phyloP scores from a whole-genome alignment of 345 rosid species.

The Euphorbia peplus region DNA sequence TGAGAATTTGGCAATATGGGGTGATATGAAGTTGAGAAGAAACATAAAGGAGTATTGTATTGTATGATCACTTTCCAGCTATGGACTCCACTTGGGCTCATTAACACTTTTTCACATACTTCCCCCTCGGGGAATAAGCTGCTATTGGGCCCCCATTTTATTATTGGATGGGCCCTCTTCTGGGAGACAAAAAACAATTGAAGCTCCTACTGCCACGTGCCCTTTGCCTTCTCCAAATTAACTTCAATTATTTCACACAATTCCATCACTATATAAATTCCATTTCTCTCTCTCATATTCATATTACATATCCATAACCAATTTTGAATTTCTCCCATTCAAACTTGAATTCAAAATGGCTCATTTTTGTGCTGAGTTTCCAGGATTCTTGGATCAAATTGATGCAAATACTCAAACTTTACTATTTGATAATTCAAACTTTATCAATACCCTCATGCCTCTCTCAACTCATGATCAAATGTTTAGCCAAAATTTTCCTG shows the following conservation, averaged over 20 bases:
- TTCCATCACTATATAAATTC: constrained; percentile 25
- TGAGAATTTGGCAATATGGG: no score
- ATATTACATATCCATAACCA: not conserved
- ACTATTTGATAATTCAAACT: constrained; percentile 17
- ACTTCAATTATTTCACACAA: no score
- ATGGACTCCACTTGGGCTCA: not conserved
- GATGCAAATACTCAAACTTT: constrained; percentile 33
- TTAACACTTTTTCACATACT: constrained; percentile 11
- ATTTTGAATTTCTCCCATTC: not conserved
- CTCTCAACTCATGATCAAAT: constrained; percentile 36
- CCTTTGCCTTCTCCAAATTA: constrained; percentile 1
- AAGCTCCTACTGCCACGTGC: constrained; percentile 34
- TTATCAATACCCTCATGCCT: constrained; percentile 30
- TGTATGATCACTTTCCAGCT: no score
- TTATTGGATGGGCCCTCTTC: constrained; percentile 36
- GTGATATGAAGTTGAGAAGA: no score
- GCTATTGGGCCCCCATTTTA: constrained; percentile 23
- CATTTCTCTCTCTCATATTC: constrained; percentile 15
- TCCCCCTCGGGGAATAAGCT: constrained; percentile 18
- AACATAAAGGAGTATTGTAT: no score
- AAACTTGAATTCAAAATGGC: constrained; percentile 31
- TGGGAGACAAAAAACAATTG: constrained; percentile 23
- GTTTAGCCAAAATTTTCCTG: constrained; percentile 30
- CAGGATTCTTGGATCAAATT: constrained; percentile 10
- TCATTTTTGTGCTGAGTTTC: constrained; percentile 36